These are phyloP conservation scores for Pyronema domesticum DNA, from an alignment of 495 filamentous ascomycete species.

Conservation along the genomic window DNA sequence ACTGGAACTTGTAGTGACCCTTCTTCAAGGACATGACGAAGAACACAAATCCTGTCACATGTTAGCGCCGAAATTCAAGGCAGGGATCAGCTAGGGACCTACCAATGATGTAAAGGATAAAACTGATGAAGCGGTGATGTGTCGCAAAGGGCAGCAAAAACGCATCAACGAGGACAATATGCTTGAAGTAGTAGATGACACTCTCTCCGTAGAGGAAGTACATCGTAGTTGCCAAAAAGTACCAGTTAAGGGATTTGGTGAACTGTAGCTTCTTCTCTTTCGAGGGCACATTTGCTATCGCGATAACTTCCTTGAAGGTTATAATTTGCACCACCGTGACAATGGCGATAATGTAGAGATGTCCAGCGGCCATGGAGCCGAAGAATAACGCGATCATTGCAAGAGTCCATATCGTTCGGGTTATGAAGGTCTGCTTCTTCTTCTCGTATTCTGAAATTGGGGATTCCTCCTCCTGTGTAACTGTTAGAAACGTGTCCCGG, in stretches of 20 bases:
- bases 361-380: slow-evolving; percentile 73
- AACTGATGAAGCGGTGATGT: slow-evolving; percentile 97
- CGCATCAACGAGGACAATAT: slow-evolving; percentile 86
- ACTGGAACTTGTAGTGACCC: slow-evolving; percentile 93
- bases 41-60: slow-evolving; percentile 74
- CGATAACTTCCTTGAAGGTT: slow-evolving; percentile 98
- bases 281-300: slow-evolving; percentile 87
- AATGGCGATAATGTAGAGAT: slow-evolving; percentile 88
- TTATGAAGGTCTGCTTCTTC: slow-evolving; percentile 97
- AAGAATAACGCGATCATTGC: slow-evolving; percentile 96
- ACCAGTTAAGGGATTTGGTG: slow-evolving; percentile 95
- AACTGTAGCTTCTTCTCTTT: slow-evolving; percentile 78
- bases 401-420: slow-evolving; percentile 92
- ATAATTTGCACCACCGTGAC: slow-evolving; percentile 88
- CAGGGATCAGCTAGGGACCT: slow-evolving; percentile 21
- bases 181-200: slow-evolving; percentile 99
- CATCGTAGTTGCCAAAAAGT: slow-evolving; percentile 96
- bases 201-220: slow-evolving; percentile 98
- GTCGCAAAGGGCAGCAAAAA: slow-evolving; percentile 84
- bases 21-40: slow-evolving; percentile 93
- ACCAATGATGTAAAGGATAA: slow-evolving; percentile 94
- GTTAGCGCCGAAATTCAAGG: not conserved
- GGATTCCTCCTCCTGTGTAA: slow-evolving; percentile 27
- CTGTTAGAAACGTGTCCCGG: not conserved
- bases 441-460: slow-evolving; percentile 72